Conservation (phyloP, 345 rosid species). For the Melaleuca alternifolia region DNA sequence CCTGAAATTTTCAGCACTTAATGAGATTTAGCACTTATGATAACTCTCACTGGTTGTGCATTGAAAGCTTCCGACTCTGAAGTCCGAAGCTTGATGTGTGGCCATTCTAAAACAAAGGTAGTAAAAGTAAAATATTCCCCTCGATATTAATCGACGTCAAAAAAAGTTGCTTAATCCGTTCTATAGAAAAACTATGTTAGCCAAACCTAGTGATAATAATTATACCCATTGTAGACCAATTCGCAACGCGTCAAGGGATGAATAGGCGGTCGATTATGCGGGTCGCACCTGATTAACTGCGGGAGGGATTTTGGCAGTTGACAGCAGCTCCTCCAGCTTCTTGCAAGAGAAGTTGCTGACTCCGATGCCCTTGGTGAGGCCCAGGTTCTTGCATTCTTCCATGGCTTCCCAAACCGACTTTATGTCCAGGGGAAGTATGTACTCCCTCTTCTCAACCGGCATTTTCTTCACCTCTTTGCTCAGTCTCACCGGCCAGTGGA, state of each 20-base stretch:
- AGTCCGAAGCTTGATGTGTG: no score
- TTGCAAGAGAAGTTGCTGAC: constrained; percentile 13
- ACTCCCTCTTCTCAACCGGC: constrained; percentile 2
- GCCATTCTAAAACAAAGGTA: no score
- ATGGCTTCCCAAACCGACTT: constrained; percentile 26
- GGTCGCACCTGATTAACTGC: constrained; percentile 10
- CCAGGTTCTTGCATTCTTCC: constrained; percentile 16
- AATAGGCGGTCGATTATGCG: neutral
- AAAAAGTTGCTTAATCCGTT: no score
- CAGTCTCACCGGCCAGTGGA: constrained; percentile 20
- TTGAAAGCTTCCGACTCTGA: no score
- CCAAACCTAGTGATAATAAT: neutral
- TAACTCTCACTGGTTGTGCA: no score
- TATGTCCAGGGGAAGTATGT: constrained; percentile 7
- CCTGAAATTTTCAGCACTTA: neutral
- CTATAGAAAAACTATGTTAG: neutral
- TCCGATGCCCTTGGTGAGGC: constrained; percentile 17
- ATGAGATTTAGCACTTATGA: no score
- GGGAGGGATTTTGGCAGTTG: constrained; percentile 16
- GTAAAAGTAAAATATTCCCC: no score
- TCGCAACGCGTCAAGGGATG: neutral
- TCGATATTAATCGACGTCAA: no score
- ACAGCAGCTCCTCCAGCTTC: constrained; percentile 10
- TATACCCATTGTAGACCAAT: neutral
- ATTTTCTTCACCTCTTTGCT: neutral